Evolutionary conservation across 345 rosid species (phyloP).

Genomic region (Syzygium jambos): DNA sequence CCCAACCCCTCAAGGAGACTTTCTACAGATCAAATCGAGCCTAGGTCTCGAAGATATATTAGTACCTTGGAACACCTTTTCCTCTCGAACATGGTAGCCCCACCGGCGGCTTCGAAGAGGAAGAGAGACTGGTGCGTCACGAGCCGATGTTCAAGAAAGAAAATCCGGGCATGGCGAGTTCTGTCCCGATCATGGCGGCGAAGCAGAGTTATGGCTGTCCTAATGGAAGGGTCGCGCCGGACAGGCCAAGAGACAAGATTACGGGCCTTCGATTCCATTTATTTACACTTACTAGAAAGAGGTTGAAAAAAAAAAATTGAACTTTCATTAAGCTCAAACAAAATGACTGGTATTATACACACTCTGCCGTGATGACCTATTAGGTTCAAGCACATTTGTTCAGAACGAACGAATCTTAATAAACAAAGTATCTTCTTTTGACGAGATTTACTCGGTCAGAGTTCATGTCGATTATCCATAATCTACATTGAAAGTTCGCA

Average conservation of each 20-base stretch:
- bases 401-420: neutral
- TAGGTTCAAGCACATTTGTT: neutral
- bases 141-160: neutral
- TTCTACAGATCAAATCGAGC: neutral
- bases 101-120: neutral
- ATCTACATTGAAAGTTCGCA: neutral
- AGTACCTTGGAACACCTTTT: neutral
- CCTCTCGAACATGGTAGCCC: neutral
- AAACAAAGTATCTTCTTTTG: neutral
- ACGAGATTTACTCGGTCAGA: fast-evolving
- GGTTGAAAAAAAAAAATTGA: neutral
- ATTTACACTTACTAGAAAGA: neutral
- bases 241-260: neutral
- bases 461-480: fast-evolving
- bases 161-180: neutral
- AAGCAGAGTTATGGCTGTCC: neutral
- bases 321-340: neutral
- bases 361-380: neutral
- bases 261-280: neutral
- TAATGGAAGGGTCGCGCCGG: neutral
- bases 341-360: fast-evolving
- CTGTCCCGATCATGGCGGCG: neutral
- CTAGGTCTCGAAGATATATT: neutral
- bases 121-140: neutral
- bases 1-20: neutral